Evolutionary conservation across 2,329 filamentous ascomycete species (phyloP), one percentile per base, ranked within the genome.

Genomic region (Trichoderma hamatum): DNA sequence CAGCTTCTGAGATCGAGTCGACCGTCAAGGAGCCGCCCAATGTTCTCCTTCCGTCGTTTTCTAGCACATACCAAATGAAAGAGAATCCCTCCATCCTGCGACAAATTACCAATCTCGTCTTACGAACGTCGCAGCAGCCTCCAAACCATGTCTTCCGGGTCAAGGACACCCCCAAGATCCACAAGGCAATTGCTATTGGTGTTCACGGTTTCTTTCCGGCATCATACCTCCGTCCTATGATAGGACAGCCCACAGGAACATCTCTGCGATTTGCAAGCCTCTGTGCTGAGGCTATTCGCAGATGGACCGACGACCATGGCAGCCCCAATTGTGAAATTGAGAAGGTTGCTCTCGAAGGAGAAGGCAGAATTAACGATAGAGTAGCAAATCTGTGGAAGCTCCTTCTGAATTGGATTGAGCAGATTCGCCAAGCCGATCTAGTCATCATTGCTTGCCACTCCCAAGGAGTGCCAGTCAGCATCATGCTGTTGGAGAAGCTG

Each of bases 361-460:
- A 99, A 80, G 96, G 96, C 28, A 93, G 92, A 77, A 96, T 99
- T 58, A 87, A 87, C 3, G 94, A 98, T 71, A 88, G 96, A 7
- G 93, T 98, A 1, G 92, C 96, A 70, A 92, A 96, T 49, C 82
- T 99, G 7, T 99, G 96, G 96, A 97, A 95, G 79, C 84, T 98
- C 11, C 84, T 99, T 67, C 84, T 97, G 32, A 97, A 97, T 78
- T 97, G 94, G 93, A 92, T 97, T 72, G 93, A 97, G 46, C 90
- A 95, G 72, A 91, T 99, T 36, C 89, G 92, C 63, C 87, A 87
- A 65, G 94, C 96, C 0, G 96, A 99, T 79, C 90, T 98, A 71
- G 90, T 99, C 52, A 80, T 99, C 49, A 83, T 99, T n/a, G 93
- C 93, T 3, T 97, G 94, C 70, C 96, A 99, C 78, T 97, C 93